A percentile compares a stretch with the other conserved stretches of the same genome.
Conservation (phyloP, 129 eudicot genomes). For the Erigeron canadensis region DNA sequence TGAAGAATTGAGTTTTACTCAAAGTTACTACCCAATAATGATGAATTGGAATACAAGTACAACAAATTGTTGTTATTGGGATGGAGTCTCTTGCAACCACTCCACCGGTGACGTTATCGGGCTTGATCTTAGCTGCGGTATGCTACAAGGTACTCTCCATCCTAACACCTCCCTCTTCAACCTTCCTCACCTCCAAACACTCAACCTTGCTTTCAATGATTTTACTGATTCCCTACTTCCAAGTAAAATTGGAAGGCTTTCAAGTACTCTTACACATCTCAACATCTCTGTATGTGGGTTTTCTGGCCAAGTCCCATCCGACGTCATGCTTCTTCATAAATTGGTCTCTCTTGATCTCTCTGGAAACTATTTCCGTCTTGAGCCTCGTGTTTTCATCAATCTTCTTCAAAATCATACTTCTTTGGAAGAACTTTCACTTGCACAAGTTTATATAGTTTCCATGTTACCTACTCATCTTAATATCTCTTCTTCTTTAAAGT, state of each 20-base stretch:
- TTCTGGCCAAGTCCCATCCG: neutral
- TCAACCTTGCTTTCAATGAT: no score
- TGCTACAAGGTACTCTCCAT: no score
- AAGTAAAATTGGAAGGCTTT: no score
- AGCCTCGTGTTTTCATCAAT: neutral
- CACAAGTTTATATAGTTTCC: neutral
- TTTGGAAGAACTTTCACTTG: neutral
- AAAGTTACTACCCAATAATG: no score
- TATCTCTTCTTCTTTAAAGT: conserved; percentile 1
- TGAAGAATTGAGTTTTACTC: no score
- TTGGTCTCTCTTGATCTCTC: conserved; percentile 24
- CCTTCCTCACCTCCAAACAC: no score
- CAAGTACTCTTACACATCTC: no score
- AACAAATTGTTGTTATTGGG: no score
- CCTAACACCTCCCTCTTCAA: no score
- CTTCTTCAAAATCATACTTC: neutral
- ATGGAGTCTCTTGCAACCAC: conserved; percentile 17
- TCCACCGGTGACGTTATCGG: conserved; percentile 17
- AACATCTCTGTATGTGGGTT: conserved; percentile 6
- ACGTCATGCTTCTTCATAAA: neutral
- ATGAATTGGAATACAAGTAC: no score
- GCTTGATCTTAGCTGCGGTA: conserved; percentile 10
- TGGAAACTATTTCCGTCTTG: neutral
- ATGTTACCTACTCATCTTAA: neutral
- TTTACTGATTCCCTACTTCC: no score